Percentiles rank a stretch among this genome's conserved stretches.
These are phyloP conservation scores for Kitagawia praeruptora DNA, from an alignment of 129 eudicot genomes.

Conservation along the genomic window DNA sequence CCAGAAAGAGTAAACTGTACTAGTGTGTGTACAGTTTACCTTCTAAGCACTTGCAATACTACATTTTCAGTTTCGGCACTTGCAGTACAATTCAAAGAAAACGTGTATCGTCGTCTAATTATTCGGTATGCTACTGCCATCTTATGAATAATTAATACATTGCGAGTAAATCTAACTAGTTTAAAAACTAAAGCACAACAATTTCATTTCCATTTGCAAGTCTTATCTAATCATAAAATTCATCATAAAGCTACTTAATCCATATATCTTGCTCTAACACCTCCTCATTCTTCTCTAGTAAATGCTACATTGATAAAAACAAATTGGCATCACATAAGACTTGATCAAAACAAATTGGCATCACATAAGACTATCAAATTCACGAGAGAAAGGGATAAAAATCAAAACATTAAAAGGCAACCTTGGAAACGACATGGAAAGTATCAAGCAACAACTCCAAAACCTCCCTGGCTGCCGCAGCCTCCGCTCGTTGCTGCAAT, in stretches of 20 bases:
- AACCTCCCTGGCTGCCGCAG: constrained; percentile 64
- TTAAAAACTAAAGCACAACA: no score
- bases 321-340: no score
- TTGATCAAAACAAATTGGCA: background rate
- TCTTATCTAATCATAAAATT: background rate
- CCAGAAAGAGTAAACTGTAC: background rate
- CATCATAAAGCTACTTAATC: background rate
- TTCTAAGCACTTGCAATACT: background rate
- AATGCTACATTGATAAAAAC: no score
- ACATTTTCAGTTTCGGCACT: background rate
- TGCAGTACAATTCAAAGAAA: background rate
- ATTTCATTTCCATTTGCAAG: no score
- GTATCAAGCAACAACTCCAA: constrained; percentile 83
- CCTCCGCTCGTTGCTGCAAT: constrained; percentile 61
- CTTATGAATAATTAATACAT: no score
- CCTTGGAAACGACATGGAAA: constrained; percentile 93
- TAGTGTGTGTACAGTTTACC: background rate
- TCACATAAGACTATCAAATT: no score
- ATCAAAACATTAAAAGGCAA: background rate
- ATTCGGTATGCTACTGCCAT: no score
- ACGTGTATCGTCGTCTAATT: no score
- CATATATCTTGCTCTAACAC: background rate
- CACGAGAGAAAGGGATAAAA: no score
- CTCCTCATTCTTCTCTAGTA: background rate
- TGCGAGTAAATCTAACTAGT: no score